Evolutionary conservation across 306 rosid species (phyloP), one percentile per base, ranked within the genome.

Genomic region (Glycine soja): DNA sequence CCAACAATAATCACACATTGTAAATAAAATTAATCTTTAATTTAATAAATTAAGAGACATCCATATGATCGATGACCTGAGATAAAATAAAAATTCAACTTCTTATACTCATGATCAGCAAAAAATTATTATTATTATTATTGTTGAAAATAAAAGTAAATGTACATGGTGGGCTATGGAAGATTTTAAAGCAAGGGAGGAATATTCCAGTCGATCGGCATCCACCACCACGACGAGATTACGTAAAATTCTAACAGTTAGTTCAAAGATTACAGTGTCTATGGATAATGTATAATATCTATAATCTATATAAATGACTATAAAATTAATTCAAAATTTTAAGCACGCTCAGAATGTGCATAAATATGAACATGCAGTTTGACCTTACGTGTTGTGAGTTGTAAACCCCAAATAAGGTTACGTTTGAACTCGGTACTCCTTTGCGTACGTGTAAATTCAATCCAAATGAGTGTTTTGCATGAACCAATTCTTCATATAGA

Each of bases 131-230:
- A 9, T 46, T 46, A 46, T 46, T 46, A 46, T 46, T 46, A 9
- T 9, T 46, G 1, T 46, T 46, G 6, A 46, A 2, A 7, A 9
- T 12, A 63, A 63, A 64, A 63, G 46, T 36, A 13, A 0, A 14
- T 13, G 71, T 13, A 24, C 30, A 24, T 24, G 19, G 71, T 38
- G 47, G 48, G 47, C 48, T 13, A 24, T 10, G 74, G 56, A 73
- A 65, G 66, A 36, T 73, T 42, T 19, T 47, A n/a, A 53, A 56
- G 75, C 0, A 42, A 56, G 66, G 24, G 2, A 78, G 80, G 87
- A 79, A 84, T 83, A 84, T 84, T 74, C 80, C 7, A n/a, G 16
- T 15, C 3, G 30, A 24, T 24, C 30, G n/a, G 16, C 65, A 82
- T 54, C 54, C 30, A 14, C 18, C 58, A 45, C 77, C 18, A 0